Evolutionary conservation across 2,329 filamentous ascomycete genomes (phyloP), one percentile per base, ranked within the genome.

Genomic region (Proliferodiscus dingleyae): DNA sequence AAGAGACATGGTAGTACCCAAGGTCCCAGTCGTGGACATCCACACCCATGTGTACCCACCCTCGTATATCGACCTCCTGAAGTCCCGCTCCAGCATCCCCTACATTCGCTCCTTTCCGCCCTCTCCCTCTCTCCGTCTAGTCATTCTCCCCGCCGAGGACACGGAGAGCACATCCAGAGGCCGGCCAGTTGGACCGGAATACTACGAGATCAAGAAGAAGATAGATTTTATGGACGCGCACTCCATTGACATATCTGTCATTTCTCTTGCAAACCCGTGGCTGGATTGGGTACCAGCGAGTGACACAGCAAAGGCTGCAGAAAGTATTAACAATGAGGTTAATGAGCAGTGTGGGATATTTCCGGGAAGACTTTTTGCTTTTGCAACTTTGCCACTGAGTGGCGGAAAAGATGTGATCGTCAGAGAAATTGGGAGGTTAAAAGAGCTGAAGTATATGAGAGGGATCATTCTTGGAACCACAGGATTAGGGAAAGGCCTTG

Each of bases 261-360:
- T 96, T 52, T 93, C 87, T 1, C 80, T 95, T 18, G 90, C 90
- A 11, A 96, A 96, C 61, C 90, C 90, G 0, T 96, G 90, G 90
- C 76, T 96, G 2, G 90, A 96, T 66, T 96, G 95, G 62, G 68
- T 95, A 0, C 63, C 71, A 8, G 62, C 78, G 0, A 64, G 70
- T 3, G 77, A 83, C 53, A 85, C 87, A 0, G 77, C 75, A 2
- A 63, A 67, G 23, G 80, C 83, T 39, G 88, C 88, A 1, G 61
- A 68, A 43, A 72, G 71, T 1, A 83, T 95, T 64, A 96, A 95
- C 64, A 71, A 83, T 54, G 87, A 91, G 54, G 83, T 95, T 42
- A 79, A 89, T 40, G 60, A 64, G 36, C 83, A 89, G 66, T 95
- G 90, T 68, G 71, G 68, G 5, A 63, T 72, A 38, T 76, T 83